A percentile compares a stretch with the other conserved stretches of the same genome.
Conservation (phyloP, 1,284 basidiomycete species). For the Serendipita sp. region DNA sequence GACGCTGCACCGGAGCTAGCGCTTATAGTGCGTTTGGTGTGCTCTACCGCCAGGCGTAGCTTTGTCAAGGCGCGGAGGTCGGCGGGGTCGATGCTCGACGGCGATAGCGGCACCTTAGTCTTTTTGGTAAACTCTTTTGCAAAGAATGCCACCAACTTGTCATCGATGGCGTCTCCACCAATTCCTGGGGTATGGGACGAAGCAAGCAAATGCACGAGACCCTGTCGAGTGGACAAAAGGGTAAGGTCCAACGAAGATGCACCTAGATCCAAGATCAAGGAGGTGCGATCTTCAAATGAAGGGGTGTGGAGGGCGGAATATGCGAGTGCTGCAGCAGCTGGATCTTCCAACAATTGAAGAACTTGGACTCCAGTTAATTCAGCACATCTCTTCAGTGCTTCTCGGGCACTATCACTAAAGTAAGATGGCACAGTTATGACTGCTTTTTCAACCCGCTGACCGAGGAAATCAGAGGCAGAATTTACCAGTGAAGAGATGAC, state of each 20-base stretch:
- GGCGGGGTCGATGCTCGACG: slow-evolving; percentile 33
- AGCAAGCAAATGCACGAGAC: slow-evolving; percentile 45
- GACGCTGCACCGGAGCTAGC: slow-evolving; percentile 81
- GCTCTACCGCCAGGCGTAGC: slow-evolving; percentile 82
- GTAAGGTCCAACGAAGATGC: slow-evolving; percentile 46
- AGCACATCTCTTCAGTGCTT: slow-evolving; percentile 61
- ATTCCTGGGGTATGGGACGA: slow-evolving; percentile 32
- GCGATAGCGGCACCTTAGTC: slow-evolving; percentile 66
- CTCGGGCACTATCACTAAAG: slow-evolving; percentile 58
- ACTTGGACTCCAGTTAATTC: slow-evolving; percentile 74
- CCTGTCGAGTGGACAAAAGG: slow-evolving; percentile 52
- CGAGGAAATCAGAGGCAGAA: slow-evolving; percentile 88
- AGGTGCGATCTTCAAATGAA: slow-evolving; percentile 40
- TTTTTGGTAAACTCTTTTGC: slow-evolving; percentile 97
- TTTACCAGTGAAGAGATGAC: slow-evolving; percentile 77
- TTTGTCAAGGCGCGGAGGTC: slow-evolving; percentile 89
- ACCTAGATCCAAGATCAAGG: slow-evolving; percentile 61
- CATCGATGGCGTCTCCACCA: slow-evolving; percentile 59
- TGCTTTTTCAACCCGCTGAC: slow-evolving; percentile 65
- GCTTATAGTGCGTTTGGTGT: slow-evolving; percentile 86
- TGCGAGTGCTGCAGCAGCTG: slow-evolving; percentile 57
- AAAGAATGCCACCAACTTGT: slow-evolving; percentile 80
- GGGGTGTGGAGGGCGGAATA: slow-evolving; percentile 20
- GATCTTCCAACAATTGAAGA: slow-evolving; percentile 74
- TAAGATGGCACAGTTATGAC: slow-evolving; percentile 74